Conservation (phyloP, 768 basidiomycete species). For the Albatrellus ellisii region DNA sequence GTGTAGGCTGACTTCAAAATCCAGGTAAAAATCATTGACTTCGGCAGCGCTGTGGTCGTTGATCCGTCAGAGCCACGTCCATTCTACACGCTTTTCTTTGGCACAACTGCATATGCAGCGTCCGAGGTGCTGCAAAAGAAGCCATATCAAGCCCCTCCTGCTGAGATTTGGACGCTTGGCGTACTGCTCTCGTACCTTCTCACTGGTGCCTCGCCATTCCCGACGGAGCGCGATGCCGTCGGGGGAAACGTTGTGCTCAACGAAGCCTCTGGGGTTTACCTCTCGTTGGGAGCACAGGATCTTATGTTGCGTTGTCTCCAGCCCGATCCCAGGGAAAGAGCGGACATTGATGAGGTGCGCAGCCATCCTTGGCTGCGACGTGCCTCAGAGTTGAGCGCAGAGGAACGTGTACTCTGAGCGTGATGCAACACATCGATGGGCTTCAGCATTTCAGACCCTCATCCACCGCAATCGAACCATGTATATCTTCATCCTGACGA, state of each 20-base stretch:
- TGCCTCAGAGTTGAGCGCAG: no score
- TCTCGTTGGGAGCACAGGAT: conserved; percentile 31
- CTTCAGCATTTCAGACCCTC: no score
- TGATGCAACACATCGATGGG: no score
- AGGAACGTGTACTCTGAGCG: no score
- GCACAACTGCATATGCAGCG: conserved; percentile 91
- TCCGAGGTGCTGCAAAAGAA: conserved; percentile 86
- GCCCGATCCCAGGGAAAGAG: conserved; percentile 67
- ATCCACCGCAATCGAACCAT: no score
- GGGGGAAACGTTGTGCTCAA: conserved; percentile 45
- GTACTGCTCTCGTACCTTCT: conserved; percentile 91
- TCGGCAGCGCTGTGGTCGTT: conserved; percentile 76
- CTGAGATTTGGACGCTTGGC: conserved; percentile 94
- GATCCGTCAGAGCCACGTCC: conserved; percentile 52
- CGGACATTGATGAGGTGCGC: conserved; percentile 71
- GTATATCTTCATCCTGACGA: no score
- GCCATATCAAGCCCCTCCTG: conserved; percentile 84
- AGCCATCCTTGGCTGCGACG: conserved; percentile 82
- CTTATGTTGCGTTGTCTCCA: conserved; percentile 73
- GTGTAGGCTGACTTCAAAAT: conserved; percentile 4
- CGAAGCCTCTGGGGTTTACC: conserved; percentile 10
- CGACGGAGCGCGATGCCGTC: conserved; percentile 70
- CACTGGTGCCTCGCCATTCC: conserved; percentile 88
- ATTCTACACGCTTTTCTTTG: conserved; percentile 72
- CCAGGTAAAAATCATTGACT: conserved; percentile 91